Conservation (phyloP, 164 flowering plant species). For the Dillenia suffruticosa region DNA sequence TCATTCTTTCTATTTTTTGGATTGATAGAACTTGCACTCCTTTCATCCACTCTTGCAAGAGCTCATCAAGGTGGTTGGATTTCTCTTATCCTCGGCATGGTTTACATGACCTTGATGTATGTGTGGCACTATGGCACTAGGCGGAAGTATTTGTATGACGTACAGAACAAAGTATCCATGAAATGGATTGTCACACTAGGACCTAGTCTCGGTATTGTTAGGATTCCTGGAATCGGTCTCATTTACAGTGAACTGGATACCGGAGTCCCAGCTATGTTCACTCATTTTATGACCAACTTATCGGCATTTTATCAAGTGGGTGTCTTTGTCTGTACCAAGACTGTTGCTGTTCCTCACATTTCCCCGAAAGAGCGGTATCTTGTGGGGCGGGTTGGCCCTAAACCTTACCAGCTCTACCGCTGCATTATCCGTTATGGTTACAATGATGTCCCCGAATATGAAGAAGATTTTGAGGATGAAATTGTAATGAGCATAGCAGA, state of each 20-base stretch:
- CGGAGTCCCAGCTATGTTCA: constrained; percentile 62
- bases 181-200: constrained; percentile 67
- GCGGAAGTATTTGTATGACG: constrained; percentile 48
- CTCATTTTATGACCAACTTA: constrained; percentile 63
- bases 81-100: constrained; percentile 35
- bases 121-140: constrained; percentile 70
- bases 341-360: constrained; percentile 52
- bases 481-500: constrained; percentile 64
- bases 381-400: constrained; percentile 72
- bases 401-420: constrained; percentile 57
- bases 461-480: constrained; percentile 48
- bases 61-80: constrained; percentile 67
- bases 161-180: constrained; percentile 62
- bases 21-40: constrained; percentile 41
- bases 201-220: constrained; percentile 61
- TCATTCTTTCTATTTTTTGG: constrained; percentile 51
- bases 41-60: constrained; percentile 38
- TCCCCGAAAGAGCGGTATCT: constrained; percentile 53
- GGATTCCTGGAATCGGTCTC: constrained; percentile 72
- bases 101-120: constrained; percentile 45
- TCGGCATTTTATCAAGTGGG: constrained; percentile 69
- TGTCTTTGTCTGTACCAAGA: constrained; percentile 60
- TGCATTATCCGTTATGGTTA: constrained; percentile 73
- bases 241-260: constrained; percentile 62
- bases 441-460: constrained; percentile 47